These are phyloP conservation scores for Pyrenophora tritici-repentis DNA, from an alignment of 2,329 filamentous ascomycete species.

Conservation along the genomic window DNA sequence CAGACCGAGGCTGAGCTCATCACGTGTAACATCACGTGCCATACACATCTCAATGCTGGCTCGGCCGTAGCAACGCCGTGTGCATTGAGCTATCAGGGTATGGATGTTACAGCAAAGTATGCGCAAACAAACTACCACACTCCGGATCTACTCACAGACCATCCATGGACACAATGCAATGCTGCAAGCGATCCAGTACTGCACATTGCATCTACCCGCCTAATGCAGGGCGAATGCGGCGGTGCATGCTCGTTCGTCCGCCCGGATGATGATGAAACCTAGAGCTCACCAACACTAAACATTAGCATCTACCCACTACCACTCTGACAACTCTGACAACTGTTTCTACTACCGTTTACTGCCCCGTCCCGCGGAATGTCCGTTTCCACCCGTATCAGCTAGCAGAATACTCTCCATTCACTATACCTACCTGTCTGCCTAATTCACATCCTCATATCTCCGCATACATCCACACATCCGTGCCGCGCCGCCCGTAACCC, in stretches of 20 bases:
- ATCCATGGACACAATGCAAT: too few relatives aligned
- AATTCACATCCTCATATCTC: conserved; percentile 3
- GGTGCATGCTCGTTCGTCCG: conserved; percentile 20
- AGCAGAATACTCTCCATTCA: conserved; percentile 1
- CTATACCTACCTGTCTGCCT: background rate
- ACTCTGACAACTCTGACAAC: background rate
- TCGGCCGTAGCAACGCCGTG: background rate
- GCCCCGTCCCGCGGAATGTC: conserved; percentile 16
- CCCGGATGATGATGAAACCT: conserved; percentile 30
- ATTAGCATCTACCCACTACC: conserved; percentile 20
- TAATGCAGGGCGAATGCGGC: conserved; percentile 17
- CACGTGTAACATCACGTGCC: background rate
- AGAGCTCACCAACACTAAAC: conserved; percentile 14
- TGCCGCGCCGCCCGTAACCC: conserved; percentile 12
- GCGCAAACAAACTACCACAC: conserved; percentile 2
- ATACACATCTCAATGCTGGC: too few relatives aligned
- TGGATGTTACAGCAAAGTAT: background rate
- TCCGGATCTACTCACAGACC: background rate
- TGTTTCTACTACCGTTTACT: background rate
- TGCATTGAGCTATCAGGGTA: background rate
- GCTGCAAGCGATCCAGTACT: too few relatives aligned
- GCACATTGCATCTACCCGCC: conserved; percentile 5
- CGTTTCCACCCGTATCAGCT: conserved; percentile 3
- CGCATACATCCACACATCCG: conserved; percentile 14
- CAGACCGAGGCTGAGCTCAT: conserved; percentile 6